Percentiles rank a stretch among this genome's conserved stretches.
These are phyloP conservation scores for Penicillium concentricum DNA, from an alignment of 2,329 filamentous ascomycete genomes.

Conservation along the genomic window DNA sequence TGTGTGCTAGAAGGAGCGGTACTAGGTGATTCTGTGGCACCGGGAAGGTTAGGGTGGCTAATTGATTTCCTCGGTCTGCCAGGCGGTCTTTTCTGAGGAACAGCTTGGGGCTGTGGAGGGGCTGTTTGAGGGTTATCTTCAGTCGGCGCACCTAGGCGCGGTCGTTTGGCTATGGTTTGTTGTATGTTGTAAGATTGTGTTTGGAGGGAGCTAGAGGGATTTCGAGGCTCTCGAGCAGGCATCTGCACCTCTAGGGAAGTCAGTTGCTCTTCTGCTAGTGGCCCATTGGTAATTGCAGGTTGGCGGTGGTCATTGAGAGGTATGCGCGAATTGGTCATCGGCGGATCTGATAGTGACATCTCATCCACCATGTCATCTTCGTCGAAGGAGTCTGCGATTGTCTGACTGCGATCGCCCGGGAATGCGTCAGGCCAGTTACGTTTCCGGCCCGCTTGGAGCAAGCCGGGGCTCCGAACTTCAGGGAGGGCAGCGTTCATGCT, in stretches of 20 bases:
- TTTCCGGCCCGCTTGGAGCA: slow-evolving; percentile 36
- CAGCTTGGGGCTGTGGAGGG: slow-evolving; percentile 1
- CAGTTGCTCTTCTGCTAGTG: background rate
- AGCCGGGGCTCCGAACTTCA: slow-evolving; percentile 34
- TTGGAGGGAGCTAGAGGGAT: background rate
- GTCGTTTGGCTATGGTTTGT: slow-evolving; percentile 31
- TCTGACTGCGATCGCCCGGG: slow-evolving; percentile 22
- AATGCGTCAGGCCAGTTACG: slow-evolving; percentile 33
- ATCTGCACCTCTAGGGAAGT: slow-evolving; percentile 8
- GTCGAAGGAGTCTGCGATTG: slow-evolving; percentile 35
- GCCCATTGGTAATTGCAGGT: background rate
- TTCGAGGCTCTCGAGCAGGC: background rate
- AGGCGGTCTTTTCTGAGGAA: slow-evolving; percentile 14
- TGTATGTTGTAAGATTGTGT: background rate
- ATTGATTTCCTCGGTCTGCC: slow-evolving; percentile 34
- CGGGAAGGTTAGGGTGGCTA: slow-evolving; percentile 15
- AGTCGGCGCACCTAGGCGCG: slow-evolving; percentile 23
- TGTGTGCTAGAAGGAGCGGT: slow-evolving; percentile 11
- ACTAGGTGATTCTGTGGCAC: slow-evolving; percentile 12
- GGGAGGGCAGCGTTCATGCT: slow-evolving; percentile 18
- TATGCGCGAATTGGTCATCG: slow-evolving; percentile 23
- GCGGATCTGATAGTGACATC: slow-evolving; percentile 23
- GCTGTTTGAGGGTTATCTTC: background rate
- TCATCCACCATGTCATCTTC: slow-evolving; percentile 33
- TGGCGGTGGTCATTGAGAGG: slow-evolving; percentile 22